Evolutionary conservation across 2,329 filamentous ascomycete species (phyloP).

Genomic region (Botrytis pseudocinerea): DNA sequence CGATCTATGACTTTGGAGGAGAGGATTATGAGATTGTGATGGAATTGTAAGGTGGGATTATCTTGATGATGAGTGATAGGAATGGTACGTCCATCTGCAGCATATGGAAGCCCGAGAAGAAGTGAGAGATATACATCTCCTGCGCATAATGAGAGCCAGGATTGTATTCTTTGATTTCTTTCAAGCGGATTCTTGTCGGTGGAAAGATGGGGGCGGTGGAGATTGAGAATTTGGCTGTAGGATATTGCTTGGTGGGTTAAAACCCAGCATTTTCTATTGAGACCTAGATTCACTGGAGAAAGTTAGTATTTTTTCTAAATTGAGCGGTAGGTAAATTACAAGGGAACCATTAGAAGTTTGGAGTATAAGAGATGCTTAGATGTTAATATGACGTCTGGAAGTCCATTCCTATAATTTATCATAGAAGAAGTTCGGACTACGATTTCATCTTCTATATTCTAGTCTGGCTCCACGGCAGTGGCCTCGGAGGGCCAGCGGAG

Average conservation of each 20-base stretch:
- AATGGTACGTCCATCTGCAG: neutral
- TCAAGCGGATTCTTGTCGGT: neutral
- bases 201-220: neutral
- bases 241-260: neutral
- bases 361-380: neutral
- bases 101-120: neutral
- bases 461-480: neutral
- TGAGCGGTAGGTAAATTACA: fast-evolving
- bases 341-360: neutral
- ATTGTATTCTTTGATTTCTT: neutral
- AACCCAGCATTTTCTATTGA: neutral
- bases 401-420: neutral
- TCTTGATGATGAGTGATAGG: neutral
- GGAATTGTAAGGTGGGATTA: neutral
- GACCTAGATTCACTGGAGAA: neutral
- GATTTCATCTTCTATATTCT: neutral
- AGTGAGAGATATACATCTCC: neutral
- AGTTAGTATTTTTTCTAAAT: neutral
- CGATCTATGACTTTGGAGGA: neutral
- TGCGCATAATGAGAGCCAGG: neutral
- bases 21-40: neutral
- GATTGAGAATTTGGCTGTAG: neutral
- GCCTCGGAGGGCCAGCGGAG: neutral
- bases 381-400: neutral
- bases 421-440: neutral